A percentile compares a stretch with the other conserved stretches of the same genome.
phyloP scores from a whole-genome alignment of 2,329 filamentous ascomycete genomes.

The Cladorrhinum sp. region DNA sequence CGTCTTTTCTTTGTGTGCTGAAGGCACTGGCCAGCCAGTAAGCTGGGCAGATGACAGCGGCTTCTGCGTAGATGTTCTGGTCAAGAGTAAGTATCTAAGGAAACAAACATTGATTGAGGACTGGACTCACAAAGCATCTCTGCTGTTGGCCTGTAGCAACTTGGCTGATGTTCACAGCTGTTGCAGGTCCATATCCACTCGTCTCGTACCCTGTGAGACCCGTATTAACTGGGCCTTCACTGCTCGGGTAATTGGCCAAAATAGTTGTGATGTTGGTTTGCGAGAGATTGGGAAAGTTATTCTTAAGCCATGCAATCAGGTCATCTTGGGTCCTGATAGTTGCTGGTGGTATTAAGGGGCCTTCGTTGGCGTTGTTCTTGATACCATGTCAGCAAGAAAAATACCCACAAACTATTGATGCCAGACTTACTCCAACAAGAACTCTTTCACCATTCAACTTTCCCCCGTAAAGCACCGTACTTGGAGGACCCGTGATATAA shows the following conservation, averaged over 20 bases:
- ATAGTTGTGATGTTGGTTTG: constrained; percentile 31
- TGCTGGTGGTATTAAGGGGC: constrained; percentile 34
- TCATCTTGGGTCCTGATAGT: constrained; percentile 31
- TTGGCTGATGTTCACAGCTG: constrained; percentile 48
- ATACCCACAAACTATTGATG: neutral
- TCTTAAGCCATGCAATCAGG: constrained; percentile 32
- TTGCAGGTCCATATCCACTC: constrained; percentile 34
- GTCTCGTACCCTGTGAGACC: constrained; percentile 29
- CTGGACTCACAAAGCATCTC: constrained; percentile 34
- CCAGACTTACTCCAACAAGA: constrained; percentile 27
- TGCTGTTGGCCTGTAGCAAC: constrained; percentile 53
- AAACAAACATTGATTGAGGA: neutral
- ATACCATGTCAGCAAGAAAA: neutral
- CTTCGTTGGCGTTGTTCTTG: constrained; percentile 40
- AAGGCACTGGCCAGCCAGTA: constrained; percentile 46
- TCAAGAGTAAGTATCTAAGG: neutral
- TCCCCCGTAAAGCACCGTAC: constrained; percentile 27
- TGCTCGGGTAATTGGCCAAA: constrained; percentile 30
- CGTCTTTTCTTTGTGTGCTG: constrained; percentile 29
- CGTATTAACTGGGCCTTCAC: constrained; percentile 24
- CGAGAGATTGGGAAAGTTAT: constrained; percentile 33
- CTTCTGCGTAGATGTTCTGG: constrained; percentile 51
- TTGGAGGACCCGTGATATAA: constrained; percentile 31
- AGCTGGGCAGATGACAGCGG: constrained; percentile 52
- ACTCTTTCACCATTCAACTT: constrained; percentile 33